A percentile compares a stretch with the other conserved stretches of the same genome.
Conservation (phyloP, 225 moss, liverwort and hornwort species). For the Physcomitrium patens region DNA sequence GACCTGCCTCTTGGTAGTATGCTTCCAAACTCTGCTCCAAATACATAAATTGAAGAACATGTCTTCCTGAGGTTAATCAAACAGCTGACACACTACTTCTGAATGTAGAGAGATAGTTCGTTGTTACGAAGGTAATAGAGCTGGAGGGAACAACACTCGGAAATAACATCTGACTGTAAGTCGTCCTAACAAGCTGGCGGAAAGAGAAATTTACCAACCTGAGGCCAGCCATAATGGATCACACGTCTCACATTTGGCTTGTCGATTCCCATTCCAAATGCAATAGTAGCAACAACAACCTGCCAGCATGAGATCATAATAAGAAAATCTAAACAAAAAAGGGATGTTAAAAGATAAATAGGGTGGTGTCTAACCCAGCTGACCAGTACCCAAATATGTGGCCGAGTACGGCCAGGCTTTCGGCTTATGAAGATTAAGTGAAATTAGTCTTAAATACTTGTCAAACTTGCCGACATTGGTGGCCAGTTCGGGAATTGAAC, state of each 20-base stretch:
- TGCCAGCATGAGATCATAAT: constrained; percentile 33
- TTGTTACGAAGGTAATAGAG: constrained; percentile 14
- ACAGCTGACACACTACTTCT: constrained; percentile 12
- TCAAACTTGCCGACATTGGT: constrained; percentile 13
- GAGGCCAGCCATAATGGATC: constrained; percentile 91
- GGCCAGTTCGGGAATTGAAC: constrained; percentile 19
- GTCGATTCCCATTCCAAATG: constrained; percentile 92
- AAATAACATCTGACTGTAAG: background rate
- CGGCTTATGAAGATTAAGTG: constrained; percentile 10
- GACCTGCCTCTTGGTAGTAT: constrained; percentile 60
- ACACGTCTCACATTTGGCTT: constrained; percentile 82
- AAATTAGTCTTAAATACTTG: background rate
- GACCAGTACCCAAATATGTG: background rate
- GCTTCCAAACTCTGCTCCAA: constrained; percentile 59
- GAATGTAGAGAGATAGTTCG: constrained; percentile 5
- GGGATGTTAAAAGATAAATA: background rate
- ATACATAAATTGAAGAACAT: constrained; percentile 4
- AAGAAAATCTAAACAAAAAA: constrained; percentile 3
- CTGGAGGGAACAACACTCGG: constrained; percentile 11
- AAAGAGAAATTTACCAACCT: constrained; percentile 46
- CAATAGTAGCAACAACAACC: constrained; percentile 87
- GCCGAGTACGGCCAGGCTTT: constrained; percentile 3
- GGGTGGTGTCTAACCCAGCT: background rate
- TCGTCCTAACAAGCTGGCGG: constrained; percentile 13
- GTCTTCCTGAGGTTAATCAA: background rate